Evolutionary conservation across 2,329 filamentous ascomycete species (phyloP).

Genomic region (Aureobasidium sp.): DNA sequence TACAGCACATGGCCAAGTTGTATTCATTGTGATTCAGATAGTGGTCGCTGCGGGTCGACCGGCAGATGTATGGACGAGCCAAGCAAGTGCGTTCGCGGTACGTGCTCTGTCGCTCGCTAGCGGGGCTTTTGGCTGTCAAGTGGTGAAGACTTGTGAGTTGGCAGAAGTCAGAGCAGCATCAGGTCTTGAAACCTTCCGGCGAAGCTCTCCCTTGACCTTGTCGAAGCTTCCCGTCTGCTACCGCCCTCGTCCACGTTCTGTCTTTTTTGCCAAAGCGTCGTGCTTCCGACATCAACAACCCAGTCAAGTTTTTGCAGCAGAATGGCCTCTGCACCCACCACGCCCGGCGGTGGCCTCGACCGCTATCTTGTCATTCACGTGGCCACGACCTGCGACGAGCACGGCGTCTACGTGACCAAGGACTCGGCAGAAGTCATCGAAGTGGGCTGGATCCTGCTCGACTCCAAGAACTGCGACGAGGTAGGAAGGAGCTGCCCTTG

Average conservation of each 20-base stretch:
- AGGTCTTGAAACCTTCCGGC: neutral
- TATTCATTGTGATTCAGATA: neutral
- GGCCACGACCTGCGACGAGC: constrained; percentile 97
- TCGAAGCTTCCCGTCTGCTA: constrained; percentile 4
- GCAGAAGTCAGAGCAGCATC: constrained; percentile 1
- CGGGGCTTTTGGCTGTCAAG: constrained; percentile 8
- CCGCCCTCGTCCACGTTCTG: neutral
- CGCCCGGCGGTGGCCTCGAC: constrained; percentile 50
- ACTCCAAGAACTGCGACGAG: constrained; percentile 88
- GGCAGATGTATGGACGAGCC: constrained; percentile 7
- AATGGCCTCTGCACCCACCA: constrained; percentile 7
- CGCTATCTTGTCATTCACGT: constrained; percentile 98
- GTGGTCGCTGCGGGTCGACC: neutral
- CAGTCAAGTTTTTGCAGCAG: neutral
- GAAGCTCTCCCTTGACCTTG: neutral
- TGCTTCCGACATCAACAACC: neutral
- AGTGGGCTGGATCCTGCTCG: constrained; percentile 93
- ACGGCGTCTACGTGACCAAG: constrained; percentile 98
- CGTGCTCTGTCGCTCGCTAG: neutral
- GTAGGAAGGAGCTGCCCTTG: constrained; percentile 40
- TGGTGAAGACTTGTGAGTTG: neutral
- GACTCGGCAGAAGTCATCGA: constrained; percentile 99
- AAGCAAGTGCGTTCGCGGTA: neutral
- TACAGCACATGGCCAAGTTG: neutral
- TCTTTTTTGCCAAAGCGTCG: neutral